A percentile compares a stretch with the other conserved stretches of the same genome.
Conservation (phyloP, 202 grass and related monocot species). For the Setaria italica region DNA sequence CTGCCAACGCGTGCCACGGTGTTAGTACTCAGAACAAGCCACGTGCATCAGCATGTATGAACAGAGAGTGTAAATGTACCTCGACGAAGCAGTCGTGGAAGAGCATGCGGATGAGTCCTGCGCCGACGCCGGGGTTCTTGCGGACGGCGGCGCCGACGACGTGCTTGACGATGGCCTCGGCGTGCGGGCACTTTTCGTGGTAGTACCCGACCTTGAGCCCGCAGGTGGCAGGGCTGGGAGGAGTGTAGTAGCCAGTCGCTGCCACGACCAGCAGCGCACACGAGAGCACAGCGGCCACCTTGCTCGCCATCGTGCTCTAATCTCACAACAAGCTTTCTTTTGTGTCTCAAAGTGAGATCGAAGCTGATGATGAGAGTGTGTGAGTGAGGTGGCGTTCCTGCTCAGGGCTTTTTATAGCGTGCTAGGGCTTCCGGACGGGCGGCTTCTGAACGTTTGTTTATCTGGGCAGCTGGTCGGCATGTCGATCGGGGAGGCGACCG, state of each 20-base stretch:
- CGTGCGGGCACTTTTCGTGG: constrained; percentile 46
- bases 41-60: too few relatives aligned
- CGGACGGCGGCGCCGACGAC: constrained; percentile 45
- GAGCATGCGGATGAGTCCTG: constrained; percentile 75
- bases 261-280: not conserved
- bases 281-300: not conserved
- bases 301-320: constrained; percentile 10
- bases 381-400: not conserved
- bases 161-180: constrained; percentile 52
- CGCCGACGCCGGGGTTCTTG: constrained; percentile 52
- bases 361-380: not conserved
- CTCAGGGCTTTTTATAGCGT: not conserved
- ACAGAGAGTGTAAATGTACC: too few relatives aligned
- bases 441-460: constrained; percentile 5
- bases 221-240: not conserved
- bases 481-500: not conserved
- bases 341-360: not conserved
- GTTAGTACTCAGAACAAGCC: too few relatives aligned
- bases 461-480: not conserved
- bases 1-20: too few relatives aligned
- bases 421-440: not conserved
- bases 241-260: not conserved
- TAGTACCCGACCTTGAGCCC: constrained; percentile 49
- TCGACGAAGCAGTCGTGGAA: constrained; percentile 91
- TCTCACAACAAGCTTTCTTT: not conserved